Conservation (phyloP, 2,329 filamentous ascomycete species). For the Arthroderma uncinatum region DNA sequence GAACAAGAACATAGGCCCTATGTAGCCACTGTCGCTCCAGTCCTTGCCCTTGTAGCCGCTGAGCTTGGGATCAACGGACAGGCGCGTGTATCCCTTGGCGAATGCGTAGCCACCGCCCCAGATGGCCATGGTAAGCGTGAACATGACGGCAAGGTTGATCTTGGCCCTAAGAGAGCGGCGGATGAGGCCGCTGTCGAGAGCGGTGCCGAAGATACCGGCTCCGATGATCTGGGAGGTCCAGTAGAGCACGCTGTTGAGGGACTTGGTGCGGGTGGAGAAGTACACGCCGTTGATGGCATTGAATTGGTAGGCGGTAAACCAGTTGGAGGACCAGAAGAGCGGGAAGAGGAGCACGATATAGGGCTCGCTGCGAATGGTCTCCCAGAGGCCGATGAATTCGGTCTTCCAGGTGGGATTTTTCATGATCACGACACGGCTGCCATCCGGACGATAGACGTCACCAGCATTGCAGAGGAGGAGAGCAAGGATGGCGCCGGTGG, state of each 20-base stretch:
- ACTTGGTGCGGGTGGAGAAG: constrained; percentile 62
- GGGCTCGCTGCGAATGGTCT: constrained; percentile 58
- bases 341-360: constrained; percentile 68
- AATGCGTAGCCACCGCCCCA: constrained; percentile 79
- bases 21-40: constrained; percentile 47
- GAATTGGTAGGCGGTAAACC: constrained; percentile 72
- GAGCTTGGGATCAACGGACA: constrained; percentile 16
- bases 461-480: constrained; percentile 60
- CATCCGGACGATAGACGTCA: constrained; percentile 63
- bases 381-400: constrained; percentile 63
- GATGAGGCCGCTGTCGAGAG: constrained; percentile 51
- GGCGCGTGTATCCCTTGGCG: constrained; percentile 51
- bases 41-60: constrained; percentile 18
- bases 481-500: constrained; percentile 57
- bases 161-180: constrained; percentile 59
- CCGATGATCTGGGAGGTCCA: constrained; percentile 69
- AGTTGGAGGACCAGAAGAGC: constrained; percentile 71
- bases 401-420: constrained; percentile 80
- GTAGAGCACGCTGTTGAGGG: constrained; percentile 71
- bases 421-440: constrained; percentile 72
- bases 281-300: constrained; percentile 59
- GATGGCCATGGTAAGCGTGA: constrained; percentile 60
- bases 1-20: constrained; percentile 76
- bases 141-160: constrained; percentile 48
- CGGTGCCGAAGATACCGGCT: constrained; percentile 59